These are phyloP conservation scores for Sordariomycetes sp. DNA, from an alignment of 2,329 filamentous ascomycete species.

Conservation along the genomic window DNA sequence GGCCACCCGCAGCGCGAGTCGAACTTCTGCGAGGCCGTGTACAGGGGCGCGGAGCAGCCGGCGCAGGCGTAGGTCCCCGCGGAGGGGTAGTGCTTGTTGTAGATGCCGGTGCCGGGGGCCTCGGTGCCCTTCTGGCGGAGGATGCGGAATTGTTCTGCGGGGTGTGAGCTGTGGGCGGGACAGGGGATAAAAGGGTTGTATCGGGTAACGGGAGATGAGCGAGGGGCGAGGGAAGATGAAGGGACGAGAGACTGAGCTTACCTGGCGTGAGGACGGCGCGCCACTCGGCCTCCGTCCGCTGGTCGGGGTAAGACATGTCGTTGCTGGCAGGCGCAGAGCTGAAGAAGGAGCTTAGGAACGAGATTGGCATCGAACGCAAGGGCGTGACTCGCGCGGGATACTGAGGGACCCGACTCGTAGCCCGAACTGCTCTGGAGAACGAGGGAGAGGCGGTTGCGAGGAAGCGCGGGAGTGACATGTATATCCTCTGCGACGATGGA, in stretches of 20 bases:
- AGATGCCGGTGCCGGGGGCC: constrained; percentile 63
- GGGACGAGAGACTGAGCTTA: constrained; percentile 10
- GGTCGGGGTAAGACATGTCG: constrained; percentile 60
- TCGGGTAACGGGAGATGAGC: not conserved
- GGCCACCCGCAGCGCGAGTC: constrained; percentile 95
- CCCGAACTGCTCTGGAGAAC: not conserved
- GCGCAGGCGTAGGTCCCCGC: constrained; percentile 77
- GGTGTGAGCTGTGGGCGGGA: not conserved
- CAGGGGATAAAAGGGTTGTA: not conserved
- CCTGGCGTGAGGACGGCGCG: constrained; percentile 60
- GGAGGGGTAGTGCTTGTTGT: constrained; percentile 71
- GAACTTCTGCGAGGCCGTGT: constrained; percentile 92
- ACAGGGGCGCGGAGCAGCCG: constrained; percentile 75
- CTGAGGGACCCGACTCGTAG: not conserved
- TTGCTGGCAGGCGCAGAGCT: not conserved
- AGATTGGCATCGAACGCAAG: constrained; percentile 59
- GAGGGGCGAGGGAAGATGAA: not conserved
- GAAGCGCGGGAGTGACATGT: not conserved
- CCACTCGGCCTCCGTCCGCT: constrained; percentile 79
- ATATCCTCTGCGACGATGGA: not conserved
- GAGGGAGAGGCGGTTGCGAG: not conserved
- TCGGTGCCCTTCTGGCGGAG: constrained; percentile 91
- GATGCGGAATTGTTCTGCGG: constrained; percentile 82
- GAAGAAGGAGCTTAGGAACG: constrained; percentile 68
- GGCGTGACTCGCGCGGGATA: not conserved